Conservation (phyloP, 768 basidiomycete species). For the Trametes coccinea region DNA sequence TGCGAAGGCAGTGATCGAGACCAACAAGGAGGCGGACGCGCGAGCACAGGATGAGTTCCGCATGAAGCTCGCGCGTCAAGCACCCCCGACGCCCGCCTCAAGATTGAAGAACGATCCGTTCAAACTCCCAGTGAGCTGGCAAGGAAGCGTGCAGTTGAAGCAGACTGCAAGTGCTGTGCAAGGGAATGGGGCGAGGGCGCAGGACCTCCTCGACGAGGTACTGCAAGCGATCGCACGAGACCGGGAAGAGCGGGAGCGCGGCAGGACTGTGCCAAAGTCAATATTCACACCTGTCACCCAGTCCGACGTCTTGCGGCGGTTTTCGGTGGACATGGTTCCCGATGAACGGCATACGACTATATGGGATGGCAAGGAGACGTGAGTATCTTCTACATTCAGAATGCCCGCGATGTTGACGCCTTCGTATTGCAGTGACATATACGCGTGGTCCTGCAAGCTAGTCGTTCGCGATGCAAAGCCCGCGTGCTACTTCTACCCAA, state of each 20-base stretch:
- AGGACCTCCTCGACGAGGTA: constrained; percentile 2
- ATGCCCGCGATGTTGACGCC: background rate
- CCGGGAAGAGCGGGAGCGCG: background rate
- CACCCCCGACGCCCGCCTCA: background rate
- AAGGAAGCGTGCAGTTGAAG: background rate
- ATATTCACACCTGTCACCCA: background rate
- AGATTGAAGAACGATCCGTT: constrained; percentile 4
- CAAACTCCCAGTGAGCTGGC: background rate
- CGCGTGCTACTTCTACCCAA: constrained; percentile 10
- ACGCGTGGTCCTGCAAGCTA: constrained; percentile 19
- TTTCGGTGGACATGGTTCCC: constrained; percentile 14
- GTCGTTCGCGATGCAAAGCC: constrained; percentile 16
- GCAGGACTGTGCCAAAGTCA: background rate
- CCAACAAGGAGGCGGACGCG: background rate
- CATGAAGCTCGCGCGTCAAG: background rate
- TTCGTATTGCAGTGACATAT: constrained; percentile 6
- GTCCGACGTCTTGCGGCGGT: constrained; percentile 4
- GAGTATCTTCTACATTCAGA: background rate
- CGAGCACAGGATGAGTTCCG: background rate
- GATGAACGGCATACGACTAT: constrained; percentile 9
- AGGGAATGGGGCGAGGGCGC: background rate
- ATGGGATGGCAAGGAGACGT: constrained; percentile 20
- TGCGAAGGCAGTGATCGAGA: background rate
- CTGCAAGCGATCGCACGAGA: constrained; percentile 1
- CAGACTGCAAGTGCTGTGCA: background rate